Percentiles rank a stretch among this genome's conserved stretches.
Conservation (phyloP, 2,329 filamentous ascomycete genomes). For the Colletotrichum eleusines region DNA sequence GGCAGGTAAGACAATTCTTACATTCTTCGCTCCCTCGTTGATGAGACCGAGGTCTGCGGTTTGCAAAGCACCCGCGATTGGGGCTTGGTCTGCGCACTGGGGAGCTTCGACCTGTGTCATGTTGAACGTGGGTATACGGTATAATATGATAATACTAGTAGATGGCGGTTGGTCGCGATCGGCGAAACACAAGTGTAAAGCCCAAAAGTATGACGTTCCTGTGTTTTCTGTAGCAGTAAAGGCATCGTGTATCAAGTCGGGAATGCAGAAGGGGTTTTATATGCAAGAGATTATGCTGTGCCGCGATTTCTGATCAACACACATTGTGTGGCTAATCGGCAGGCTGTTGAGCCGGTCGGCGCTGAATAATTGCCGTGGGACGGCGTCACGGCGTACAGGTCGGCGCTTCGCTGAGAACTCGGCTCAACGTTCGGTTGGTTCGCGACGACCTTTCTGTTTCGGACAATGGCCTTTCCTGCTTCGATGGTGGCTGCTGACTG, state of each 20-base stretch:
- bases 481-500: neutral
- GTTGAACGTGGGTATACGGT: neutral
- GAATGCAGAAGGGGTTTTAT: neutral
- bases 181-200: neutral
- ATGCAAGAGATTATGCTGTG: neutral
- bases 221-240: neutral
- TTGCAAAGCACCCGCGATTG: conserved; percentile 7
- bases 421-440: neutral
- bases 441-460: neutral
- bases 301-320: neutral
- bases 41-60: conserved; percentile 17
- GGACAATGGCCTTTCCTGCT: neutral
- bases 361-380: conserved; percentile 21
- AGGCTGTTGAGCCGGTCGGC: conserved; percentile 23
- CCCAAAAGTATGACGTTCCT: neutral
- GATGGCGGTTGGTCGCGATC: neutral
- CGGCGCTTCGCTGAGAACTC: conserved; percentile 15
- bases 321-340: neutral
- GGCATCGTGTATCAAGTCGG: neutral
- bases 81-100: conserved; percentile 25
- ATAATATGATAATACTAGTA: too few species aligned
- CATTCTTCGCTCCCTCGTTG: conserved; percentile 48
- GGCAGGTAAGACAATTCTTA: conserved; percentile 45
- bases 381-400: neutral
- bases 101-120: conserved; percentile 32